These are phyloP conservation scores for Ormosia semicastrata DNA, from an alignment of 306 rosid species.

Conservation along the genomic window DNA sequence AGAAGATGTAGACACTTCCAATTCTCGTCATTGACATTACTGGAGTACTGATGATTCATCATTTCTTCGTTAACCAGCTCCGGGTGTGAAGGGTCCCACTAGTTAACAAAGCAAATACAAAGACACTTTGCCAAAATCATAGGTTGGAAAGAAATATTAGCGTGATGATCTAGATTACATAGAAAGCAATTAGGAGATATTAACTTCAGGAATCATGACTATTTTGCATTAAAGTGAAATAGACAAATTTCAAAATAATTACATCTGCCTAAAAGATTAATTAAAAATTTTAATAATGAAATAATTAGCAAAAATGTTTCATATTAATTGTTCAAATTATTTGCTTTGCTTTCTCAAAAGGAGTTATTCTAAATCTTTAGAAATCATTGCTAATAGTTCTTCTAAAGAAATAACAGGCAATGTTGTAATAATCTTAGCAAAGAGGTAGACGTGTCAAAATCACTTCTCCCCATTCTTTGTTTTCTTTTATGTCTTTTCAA, in stretches of 20 bases:
- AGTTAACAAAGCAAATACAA: background rate
- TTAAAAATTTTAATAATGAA: too few relatives aligned
- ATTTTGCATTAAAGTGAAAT: too few relatives aligned
- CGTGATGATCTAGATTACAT: too few relatives aligned
- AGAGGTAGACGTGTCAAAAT: too few relatives aligned
- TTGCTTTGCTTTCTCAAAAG: background rate
- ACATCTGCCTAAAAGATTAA: too few relatives aligned
- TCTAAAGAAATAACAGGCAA: background rate
- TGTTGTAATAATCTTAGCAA: background rate
- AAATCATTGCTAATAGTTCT: slow-evolving; percentile 10
- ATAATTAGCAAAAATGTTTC: too few relatives aligned
- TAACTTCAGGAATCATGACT: too few relatives aligned
- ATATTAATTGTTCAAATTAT: too few relatives aligned
- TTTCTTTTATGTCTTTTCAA: too few relatives aligned
- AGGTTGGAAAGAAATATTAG: background rate
- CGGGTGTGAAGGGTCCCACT: slow-evolving; percentile 22
- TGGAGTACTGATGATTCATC: slow-evolving; percentile 3
- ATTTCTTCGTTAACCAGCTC: slow-evolving; percentile 5
- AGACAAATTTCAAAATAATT: too few relatives aligned
- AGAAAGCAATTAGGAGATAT: background rate
- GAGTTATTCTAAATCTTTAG: background rate
- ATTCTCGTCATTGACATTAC: background rate
- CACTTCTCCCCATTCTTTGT: too few relatives aligned
- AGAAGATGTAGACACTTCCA: background rate
- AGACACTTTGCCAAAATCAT: background rate